Conservation (phyloP, 2,329 filamentous ascomycete genomes). For the Trichothecium roseum region DNA sequence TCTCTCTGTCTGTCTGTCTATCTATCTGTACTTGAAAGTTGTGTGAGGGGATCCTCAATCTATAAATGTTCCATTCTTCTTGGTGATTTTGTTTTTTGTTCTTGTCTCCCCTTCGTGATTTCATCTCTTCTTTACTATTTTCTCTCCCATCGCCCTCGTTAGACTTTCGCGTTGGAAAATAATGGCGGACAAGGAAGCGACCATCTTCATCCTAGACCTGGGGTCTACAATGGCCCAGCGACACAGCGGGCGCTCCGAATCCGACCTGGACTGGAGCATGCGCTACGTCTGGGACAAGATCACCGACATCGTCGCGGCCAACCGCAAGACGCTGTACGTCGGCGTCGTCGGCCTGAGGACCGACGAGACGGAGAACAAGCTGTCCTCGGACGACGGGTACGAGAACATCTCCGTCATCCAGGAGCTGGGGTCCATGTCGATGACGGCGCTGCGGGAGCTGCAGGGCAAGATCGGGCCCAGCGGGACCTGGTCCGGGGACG, state of each 20-base stretch:
- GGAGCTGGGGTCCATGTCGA: slow-evolving; percentile 45
- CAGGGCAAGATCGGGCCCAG: slow-evolving; percentile 56
- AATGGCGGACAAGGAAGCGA: slow-evolving; percentile 92
- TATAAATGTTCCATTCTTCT: too few species aligned
- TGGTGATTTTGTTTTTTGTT: background rate
- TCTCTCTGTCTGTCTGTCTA: too few species aligned
- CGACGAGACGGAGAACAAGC: slow-evolving; percentile 60
- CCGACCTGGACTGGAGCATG: slow-evolving; percentile 82
- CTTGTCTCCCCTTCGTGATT: background rate
- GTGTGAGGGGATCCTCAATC: too few species aligned
- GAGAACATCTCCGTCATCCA: slow-evolving; percentile 75
- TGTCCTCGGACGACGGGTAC: slow-evolving; percentile 63
- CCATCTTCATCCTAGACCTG: slow-evolving; percentile 83
- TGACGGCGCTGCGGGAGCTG: slow-evolving; percentile 60
- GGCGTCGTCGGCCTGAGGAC: slow-evolving; percentile 79
- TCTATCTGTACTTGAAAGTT: too few species aligned
- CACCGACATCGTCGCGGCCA: slow-evolving; percentile 57
- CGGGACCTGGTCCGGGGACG: slow-evolving; percentile 61
- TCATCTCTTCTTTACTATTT: background rate
- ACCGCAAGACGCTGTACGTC: slow-evolving; percentile 57
- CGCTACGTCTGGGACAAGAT: slow-evolving; percentile 91
- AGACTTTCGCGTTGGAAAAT: too few species aligned
- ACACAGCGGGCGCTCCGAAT: slow-evolving; percentile 60
- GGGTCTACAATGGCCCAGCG: slow-evolving; percentile 73
- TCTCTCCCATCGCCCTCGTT: background rate